A percentile compares a stretch with the other conserved stretches of the same genome.
These are phyloP conservation scores for Physocladia obscura DNA, from an alignment of 192 early-diverging fungal species.

Conservation along the genomic window DNA sequence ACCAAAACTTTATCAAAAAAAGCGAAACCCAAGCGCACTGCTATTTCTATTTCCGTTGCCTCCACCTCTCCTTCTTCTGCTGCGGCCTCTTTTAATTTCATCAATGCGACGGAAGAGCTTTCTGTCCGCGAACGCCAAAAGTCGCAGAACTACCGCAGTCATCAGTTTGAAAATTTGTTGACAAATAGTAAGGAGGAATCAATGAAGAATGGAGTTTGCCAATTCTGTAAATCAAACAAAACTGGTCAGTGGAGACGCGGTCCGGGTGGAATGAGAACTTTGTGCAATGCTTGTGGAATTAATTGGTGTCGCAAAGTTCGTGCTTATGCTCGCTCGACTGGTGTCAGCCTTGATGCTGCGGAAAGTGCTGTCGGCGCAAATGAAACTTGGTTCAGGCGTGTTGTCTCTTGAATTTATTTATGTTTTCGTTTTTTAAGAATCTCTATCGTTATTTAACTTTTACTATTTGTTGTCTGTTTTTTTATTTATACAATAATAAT, in stretches of 20 bases:
- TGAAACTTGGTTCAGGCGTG: constrained; percentile 21
- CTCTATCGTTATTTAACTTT: no score
- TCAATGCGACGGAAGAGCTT: neutral
- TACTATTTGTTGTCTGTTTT: no score
- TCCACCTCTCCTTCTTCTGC: neutral
- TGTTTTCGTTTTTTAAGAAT: no score
- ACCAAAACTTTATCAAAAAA: neutral
- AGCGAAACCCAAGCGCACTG: neutral
- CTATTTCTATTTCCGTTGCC: neutral
- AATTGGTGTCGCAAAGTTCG: constrained; percentile 39
- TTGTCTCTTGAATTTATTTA: no score
- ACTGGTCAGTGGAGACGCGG: constrained; percentile 95
- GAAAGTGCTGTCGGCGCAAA: constrained; percentile 17
- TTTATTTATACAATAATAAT: no score
- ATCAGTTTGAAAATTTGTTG: neutral
- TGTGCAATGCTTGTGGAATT: constrained; percentile 92
- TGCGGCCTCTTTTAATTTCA: neutral
- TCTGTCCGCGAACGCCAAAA: neutral
- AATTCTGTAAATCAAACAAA: constrained; percentile 75
- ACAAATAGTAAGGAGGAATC: neutral
- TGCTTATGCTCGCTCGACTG: neutral
- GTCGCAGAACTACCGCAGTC: neutral
- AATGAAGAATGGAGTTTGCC: constrained; percentile 26
- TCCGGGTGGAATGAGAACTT: constrained; percentile 83
- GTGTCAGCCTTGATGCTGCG: neutral